A percentile compares a stretch with the other conserved stretches of the same genome.
phyloP scores from a whole-genome alignment of 1,139 yeast genomes.

The Komagataea norvegica region DNA sequence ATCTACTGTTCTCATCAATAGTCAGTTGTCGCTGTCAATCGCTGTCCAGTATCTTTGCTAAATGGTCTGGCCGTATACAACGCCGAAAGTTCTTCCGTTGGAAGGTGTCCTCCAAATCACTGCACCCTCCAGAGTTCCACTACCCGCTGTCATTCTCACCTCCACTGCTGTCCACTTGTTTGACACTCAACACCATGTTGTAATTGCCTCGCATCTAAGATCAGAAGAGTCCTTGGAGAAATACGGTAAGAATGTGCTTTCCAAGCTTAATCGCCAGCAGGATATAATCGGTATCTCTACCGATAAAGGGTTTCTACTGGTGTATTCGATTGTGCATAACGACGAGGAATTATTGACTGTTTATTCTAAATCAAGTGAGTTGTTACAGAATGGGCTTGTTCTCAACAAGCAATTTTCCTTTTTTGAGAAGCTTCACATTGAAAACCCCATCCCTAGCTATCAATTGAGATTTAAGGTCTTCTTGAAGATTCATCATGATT shows the following conservation, averaged over 20 bases:
- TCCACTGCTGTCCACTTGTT: constrained; percentile 29
- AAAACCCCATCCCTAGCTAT: constrained; percentile 30
- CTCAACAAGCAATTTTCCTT: constrained; percentile 29
- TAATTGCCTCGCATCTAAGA: constrained; percentile 33
- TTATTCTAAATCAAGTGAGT: constrained; percentile 33
- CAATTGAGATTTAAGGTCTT: constrained; percentile 41
- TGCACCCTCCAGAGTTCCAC: constrained; percentile 54
- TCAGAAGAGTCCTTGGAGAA: constrained; percentile 31
- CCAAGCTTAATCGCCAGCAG: constrained; percentile 20
- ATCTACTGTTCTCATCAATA: too few relatives aligned
- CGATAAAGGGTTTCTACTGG: constrained; percentile 29
- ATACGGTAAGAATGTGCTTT: constrained; percentile 30
- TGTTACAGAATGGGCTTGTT: constrained; percentile 46
- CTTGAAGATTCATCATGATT: constrained; percentile 39
- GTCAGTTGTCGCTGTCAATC: too few relatives aligned
- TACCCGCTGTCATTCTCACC: constrained; percentile 39
- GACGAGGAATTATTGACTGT: constrained; percentile 40
- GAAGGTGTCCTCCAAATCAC: constrained; percentile 36
- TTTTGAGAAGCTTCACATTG: constrained; percentile 27
- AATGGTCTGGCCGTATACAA: constrained; percentile 18
- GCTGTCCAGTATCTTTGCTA: too few relatives aligned
- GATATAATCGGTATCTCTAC: constrained; percentile 31
- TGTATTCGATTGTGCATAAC: constrained; percentile 28
- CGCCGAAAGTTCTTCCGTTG: constrained; percentile 17
- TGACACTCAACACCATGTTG: constrained; percentile 30